Evolutionary conservation across 2,329 filamentous ascomycete genomes (phyloP), one percentile per base, ranked within the genome.

Genomic region (Colletotrichum acutatum): DNA sequence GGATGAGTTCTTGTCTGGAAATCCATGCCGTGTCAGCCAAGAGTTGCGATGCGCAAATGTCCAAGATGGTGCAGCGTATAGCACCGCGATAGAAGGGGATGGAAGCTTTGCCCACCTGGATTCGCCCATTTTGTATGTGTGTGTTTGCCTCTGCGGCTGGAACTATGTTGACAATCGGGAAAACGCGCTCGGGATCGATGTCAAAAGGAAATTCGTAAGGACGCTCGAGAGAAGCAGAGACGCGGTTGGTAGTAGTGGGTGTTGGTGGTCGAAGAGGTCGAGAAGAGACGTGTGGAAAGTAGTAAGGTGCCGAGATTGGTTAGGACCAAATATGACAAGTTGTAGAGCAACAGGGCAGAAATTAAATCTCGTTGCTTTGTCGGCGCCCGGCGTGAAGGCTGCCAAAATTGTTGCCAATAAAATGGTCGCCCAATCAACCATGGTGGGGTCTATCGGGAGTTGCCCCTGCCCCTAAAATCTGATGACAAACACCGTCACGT

Each of bases 1-100:
- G 90, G 78, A 99, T 89, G 78, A 99, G 91, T 87, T 99, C 97
- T 86, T 99, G 97, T 88, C 97, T 98, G 79, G 72, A 76, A 37
- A 66, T 68, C 69, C 59, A 30, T 63, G 58, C 78, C 71, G 83
- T 57, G 57, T 74, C 57, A 74, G 71, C 59, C 34, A 42, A 30
- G 26, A 70, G 53, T 68, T 19, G 57, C 56, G 65, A 66, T 30
- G 64, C 37, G 60, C 54, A 34, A n/a, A n/a, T 37, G 65, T 32
- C 56, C 37, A 32, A 16, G 22, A 53, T 59, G 42, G 37, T 53
- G 22, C 61, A 28, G 53, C 32, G 3, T 46, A 34, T 28, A 64
- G 30, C 57, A 19, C 16, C 12, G 28, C 52, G 5, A 24, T 34
- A 53, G 58, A 72, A 68, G 58, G 62, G 32, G 42, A 63, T 58